Evolutionary conservation across 2,329 filamentous ascomycete genomes (phyloP), one percentile per base, ranked within the genome.

Genomic region (Pyrenophora seminiperda): DNA sequence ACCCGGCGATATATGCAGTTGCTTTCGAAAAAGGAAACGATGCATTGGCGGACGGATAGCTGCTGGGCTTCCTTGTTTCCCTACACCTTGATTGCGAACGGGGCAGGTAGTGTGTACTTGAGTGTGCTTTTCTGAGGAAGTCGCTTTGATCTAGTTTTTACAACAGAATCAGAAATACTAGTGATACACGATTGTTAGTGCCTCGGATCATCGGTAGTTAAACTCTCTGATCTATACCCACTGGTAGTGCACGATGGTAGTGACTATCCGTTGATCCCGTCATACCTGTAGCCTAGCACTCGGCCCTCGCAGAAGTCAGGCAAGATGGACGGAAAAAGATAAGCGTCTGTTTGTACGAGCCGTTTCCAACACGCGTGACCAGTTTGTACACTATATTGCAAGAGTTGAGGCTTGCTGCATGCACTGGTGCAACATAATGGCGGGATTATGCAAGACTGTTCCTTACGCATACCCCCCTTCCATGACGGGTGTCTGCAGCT

Each of bases 401-500:
- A 39, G 33, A 54, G 32, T 49, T 38, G 50, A 47, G 37, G 31
- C 41, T 43, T 30, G 38, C 41, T 39, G 37, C 47, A 46, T 40
- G 20, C 15, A 29, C 44, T 17, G 13, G 14, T 32, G 15, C n/a
- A 30, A 9, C 5, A 34, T n/a, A 11, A 19, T 50, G 33, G 42
- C 33, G 31, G 29, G 50, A 43, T 15, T 15, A 43, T 18, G 15
- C 11, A 11, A 37, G 34, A 10, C 5, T 32, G 34, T 37, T 24
- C 27, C 34, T 20, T 22, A 45, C 40, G 50, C 24, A 18, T 38
- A 47, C 41, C 36, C 40, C 49, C 31, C 46, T 42, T 56, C 46
- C 40, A 39, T 13, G 7, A 27, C 42, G 55, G 58, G 32, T 49
- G 49, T 47, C 55, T 56, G 48, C 58, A 53, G 29, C 3, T 30